Percentiles rank a stretch among this genome's conserved stretches.
These are phyloP conservation scores for Albifimbria verrucaria DNA, from an alignment of 2,329 filamentous ascomycete genomes.

Conservation along the genomic window DNA sequence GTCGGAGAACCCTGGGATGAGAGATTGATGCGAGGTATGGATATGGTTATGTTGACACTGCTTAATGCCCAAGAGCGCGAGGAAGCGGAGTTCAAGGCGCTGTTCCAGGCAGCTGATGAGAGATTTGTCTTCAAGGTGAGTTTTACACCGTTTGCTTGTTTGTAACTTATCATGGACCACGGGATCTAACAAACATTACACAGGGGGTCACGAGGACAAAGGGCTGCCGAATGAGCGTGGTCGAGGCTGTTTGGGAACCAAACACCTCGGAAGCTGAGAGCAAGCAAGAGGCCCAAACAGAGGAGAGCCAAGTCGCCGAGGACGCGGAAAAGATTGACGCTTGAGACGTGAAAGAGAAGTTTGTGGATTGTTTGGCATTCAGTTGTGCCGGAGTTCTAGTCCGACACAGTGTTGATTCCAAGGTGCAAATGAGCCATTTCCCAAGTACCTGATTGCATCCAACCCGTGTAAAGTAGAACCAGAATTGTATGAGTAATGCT, in stretches of 20 bases:
- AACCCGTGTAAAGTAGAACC: too few species aligned
- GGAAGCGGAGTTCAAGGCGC: constrained; percentile 39
- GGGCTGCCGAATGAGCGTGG: constrained; percentile 44
- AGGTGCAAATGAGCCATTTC: too few species aligned
- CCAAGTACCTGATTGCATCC: too few species aligned
- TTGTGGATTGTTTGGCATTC: not conserved
- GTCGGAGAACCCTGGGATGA: constrained; percentile 41
- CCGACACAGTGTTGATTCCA: too few species aligned
- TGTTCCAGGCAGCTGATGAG: constrained; percentile 40
- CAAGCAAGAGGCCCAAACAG: constrained; percentile 10
- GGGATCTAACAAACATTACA: constrained; percentile 6
- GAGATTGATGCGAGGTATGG: constrained; percentile 45
- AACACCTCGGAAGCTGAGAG: too few species aligned
- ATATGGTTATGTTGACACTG: constrained; percentile 48
- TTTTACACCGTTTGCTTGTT: not conserved
- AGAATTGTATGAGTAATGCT: too few species aligned
- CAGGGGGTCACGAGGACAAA: constrained; percentile 37
- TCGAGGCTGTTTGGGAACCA: constrained; percentile 45
- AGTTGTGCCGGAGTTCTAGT: not conserved
- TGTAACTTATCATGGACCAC: not conserved
- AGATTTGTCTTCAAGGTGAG: constrained; percentile 41
- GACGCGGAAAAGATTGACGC: not conserved
- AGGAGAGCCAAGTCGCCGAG: not conserved
- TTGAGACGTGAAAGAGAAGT: not conserved
- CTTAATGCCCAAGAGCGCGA: constrained; percentile 50